Evolutionary conservation across 441 rosid genomes (phyloP).

Genomic region (Pelargonium citronellum): DNA sequence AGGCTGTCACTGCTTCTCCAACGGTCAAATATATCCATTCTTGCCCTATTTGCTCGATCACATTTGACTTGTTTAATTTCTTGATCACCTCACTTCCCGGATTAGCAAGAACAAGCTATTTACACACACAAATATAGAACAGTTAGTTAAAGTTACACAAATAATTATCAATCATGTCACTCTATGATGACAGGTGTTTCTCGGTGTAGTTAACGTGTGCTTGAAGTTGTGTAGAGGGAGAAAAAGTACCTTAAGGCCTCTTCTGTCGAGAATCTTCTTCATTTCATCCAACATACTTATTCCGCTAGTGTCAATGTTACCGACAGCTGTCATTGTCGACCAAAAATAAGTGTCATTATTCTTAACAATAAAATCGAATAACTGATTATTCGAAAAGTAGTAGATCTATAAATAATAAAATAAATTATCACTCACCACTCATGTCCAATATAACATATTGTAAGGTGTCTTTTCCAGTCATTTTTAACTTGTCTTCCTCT

Average conservation of each 20-base stretch:
- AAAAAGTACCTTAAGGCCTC: slow-evolving; percentile 44
- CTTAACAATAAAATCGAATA: neutral
- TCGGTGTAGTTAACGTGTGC: too few species aligned
- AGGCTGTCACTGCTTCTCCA: slow-evolving; percentile 82
- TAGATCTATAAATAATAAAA: too few species aligned
- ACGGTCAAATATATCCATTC: slow-evolving; percentile 78
- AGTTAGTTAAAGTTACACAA: too few species aligned
- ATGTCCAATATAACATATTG: slow-evolving; percentile 71
- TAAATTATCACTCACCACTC: slow-evolving; percentile 61
- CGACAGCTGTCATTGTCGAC: slow-evolving; percentile 34
- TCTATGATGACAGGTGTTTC: too few species aligned
- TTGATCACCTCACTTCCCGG: slow-evolving; percentile 93
- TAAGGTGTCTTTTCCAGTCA: slow-evolving; percentile 44
- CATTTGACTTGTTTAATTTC: slow-evolving; percentile 70
- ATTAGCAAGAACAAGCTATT: slow-evolving; percentile 73
- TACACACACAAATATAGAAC: too few species aligned
- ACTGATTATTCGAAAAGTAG: too few species aligned
- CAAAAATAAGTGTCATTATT: too few species aligned
- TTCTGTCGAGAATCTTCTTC: slow-evolving; percentile 32
- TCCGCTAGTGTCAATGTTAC: slow-evolving; percentile 55
- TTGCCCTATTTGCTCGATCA: slow-evolving; percentile 56
- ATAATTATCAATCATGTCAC: too few species aligned
- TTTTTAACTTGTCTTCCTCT: slow-evolving; percentile 66
- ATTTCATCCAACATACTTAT: slow-evolving; percentile 52
- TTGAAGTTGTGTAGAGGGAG: too few species aligned